Evolutionary conservation across 805 yeast species (phyloP), one percentile per base, ranked within the genome.

Genomic region (Lipomyces spencermartinsiae): DNA sequence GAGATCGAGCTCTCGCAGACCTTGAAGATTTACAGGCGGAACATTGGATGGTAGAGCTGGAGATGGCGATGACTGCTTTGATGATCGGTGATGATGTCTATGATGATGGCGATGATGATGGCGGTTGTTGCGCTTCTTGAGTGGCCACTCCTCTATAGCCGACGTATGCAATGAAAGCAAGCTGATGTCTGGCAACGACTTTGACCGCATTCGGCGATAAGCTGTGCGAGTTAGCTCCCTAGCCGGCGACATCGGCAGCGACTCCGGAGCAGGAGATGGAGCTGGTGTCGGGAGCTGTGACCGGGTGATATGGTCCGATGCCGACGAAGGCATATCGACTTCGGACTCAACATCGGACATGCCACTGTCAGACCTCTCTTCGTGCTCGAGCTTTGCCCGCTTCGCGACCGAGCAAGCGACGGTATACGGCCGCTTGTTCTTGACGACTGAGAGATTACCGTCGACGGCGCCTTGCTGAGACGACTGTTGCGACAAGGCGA

Each of bases 11-110:
- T 92, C 97, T 73, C 89, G 87, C 72, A 93, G 83, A 39, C 92
- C 87, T 75, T 89, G 93, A 60, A 91, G 80, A 78, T 90, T 91
- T 59, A 91, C 91, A 0, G 97, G 97, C 2, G 97, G 97, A 9
- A 62, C 35, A 35, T 58, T 68, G 60, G 72, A 54, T 59, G 68
- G 22, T 43, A 66, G 39, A 31, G 63, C 33, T 64, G 35, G 34
- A 31, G 56, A 16, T 29, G 39, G 25, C n/a, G 43, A 12, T 34
- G 31, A 2, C 29, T 37, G 65, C 55, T 70, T 70, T 58, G 68
- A 63, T 8, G 59, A 62, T 55, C 55, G 66, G 49, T 19, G 43
- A 58, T 49, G 66, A 59, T 58, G 66, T 29, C 54, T 64, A 54
- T 61, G 64, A 46, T 49, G 63, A 37, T 61, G 69, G n/a, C 19